phyloP scores from a whole-genome alignment of 805 yeast species.

The Saturnispora quitensis region DNA sequence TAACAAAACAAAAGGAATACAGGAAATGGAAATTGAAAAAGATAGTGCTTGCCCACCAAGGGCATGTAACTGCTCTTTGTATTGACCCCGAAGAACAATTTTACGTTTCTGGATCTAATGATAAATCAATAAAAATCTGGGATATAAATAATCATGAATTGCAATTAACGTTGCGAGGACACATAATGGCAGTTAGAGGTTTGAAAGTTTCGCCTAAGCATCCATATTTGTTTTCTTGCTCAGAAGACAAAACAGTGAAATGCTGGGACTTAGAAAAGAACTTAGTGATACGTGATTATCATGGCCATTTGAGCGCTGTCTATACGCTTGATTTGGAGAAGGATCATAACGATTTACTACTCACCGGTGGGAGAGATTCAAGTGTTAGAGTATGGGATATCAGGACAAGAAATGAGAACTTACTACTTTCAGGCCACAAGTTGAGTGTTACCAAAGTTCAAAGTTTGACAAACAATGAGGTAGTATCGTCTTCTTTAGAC shows the following conservation, averaged over 20 bases:
- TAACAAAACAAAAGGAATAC: neutral
- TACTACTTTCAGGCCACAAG: conserved; percentile 75
- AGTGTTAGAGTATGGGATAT: conserved; percentile 92
- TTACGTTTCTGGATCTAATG: conserved; percentile 89
- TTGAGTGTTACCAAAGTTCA: conserved; percentile 62
- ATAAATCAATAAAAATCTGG: conserved; percentile 87
- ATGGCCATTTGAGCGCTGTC: conserved; percentile 90
- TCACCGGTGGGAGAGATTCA: conserved; percentile 84
- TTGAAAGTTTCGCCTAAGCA: conserved; percentile 62
- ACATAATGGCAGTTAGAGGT: conserved; percentile 80
- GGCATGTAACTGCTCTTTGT: conserved; percentile 81
- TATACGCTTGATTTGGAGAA: conserved; percentile 68
- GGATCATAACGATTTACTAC: conserved; percentile 76
- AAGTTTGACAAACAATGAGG: conserved; percentile 75
- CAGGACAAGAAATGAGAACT: conserved; percentile 63
- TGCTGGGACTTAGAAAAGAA: conserved; percentile 96
- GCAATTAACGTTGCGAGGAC: conserved; percentile 78
- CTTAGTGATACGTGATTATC: conserved; percentile 73
- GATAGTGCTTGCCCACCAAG: conserved; percentile 81
- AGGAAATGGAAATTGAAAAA: conserved; percentile 58
- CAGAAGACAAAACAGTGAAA: conserved; percentile 86
- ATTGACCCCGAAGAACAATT: conserved; percentile 84
- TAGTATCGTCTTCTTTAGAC: conserved; percentile 77
- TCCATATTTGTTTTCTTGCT: conserved; percentile 85
- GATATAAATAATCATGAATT: conserved; percentile 65